A percentile compares a stretch with the other conserved stretches of the same genome.
Conservation (phyloP, 139 green algal genomes). For the Closterium sp. region DNA sequence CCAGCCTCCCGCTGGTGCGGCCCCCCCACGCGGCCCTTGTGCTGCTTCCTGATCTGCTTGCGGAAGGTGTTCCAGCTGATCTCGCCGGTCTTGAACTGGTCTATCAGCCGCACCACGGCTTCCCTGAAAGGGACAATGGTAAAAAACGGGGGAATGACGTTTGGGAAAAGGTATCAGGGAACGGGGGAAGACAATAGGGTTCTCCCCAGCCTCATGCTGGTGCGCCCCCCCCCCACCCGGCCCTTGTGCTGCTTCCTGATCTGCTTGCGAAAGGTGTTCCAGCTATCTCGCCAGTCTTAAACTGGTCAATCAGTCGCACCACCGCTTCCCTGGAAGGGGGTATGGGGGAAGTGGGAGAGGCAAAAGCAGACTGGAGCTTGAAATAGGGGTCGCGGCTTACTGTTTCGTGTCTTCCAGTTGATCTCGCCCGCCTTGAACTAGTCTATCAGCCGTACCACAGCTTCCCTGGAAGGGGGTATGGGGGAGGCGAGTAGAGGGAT, state of each 20-base stretch:
- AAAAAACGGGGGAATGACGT: too few relatives aligned
- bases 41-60: neutral
- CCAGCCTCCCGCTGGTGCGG: neutral
- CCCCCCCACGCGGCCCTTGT: neutral
- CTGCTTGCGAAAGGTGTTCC: neutral
- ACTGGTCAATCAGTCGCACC: neutral
- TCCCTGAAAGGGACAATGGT: conserved; percentile 3
- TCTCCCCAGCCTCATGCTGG: too few relatives aligned
- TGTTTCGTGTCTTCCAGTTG: neutral
- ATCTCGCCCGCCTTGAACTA: neutral
- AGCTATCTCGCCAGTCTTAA: neutral
- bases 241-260: neutral
- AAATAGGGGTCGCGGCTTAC: too few relatives aligned
- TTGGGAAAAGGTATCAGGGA: too few relatives aligned
- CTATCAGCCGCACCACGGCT: conserved; percentile 4
- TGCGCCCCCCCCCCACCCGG: neutral
- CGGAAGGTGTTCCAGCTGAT: too few relatives aligned
- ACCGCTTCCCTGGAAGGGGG: neutral
- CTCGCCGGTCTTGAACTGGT: conserved; percentile 4
- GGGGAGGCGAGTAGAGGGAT: too few relatives aligned
- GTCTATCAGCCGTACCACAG: neutral
- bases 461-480: neutral
- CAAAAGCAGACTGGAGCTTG: too few relatives aligned
- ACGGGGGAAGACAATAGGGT: too few relatives aligned
- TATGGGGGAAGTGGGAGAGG: too few relatives aligned